Evolutionary conservation across 768 basidiomycete genomes (phyloP).

Genomic region (Chalciporus pseudorubinellus): DNA sequence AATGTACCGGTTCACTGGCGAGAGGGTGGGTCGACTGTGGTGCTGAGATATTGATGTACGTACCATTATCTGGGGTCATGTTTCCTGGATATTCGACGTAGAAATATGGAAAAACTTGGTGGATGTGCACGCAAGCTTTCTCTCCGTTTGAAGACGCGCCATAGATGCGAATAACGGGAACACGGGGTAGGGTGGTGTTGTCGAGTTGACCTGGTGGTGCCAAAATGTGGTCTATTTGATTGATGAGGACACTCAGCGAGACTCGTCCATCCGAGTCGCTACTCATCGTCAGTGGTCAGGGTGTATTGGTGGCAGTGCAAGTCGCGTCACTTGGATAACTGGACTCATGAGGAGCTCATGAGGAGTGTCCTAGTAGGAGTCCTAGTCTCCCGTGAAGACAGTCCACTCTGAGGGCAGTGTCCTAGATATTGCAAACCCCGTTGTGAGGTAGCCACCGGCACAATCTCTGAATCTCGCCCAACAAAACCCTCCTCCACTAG

Average conservation of each 20-base stretch:
- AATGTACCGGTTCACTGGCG: slow-evolving; percentile 72
- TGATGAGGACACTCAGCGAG: slow-evolving; percentile 43
- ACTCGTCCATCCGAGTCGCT: slow-evolving; percentile 16
- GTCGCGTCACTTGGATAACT: neutral
- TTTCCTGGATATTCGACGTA: slow-evolving; percentile 78
- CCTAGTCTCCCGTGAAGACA: no score
- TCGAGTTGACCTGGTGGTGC: slow-evolving; percentile 61
- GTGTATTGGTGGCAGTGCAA: neutral
- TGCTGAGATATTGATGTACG: slow-evolving; percentile 16
- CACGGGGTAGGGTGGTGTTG: slow-evolving; percentile 54
- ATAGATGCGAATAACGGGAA: slow-evolving; percentile 84
- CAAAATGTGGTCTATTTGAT: slow-evolving; percentile 64
- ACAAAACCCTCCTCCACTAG: no score
- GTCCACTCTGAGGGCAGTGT: no score
- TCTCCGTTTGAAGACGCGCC: slow-evolving; percentile 76
- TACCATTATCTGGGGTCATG: slow-evolving; percentile 63
- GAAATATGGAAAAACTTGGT: slow-evolving; percentile 94
- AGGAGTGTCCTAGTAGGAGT: no score
- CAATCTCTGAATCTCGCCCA: no score
- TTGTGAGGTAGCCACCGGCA: no score
- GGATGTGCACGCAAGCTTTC: slow-evolving; percentile 85
- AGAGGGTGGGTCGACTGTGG: slow-evolving; percentile 1
- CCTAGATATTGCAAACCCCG: no score
- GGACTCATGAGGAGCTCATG: no score
- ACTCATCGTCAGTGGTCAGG: slow-evolving; percentile 7